Evolutionary conservation across 1,284 basidiomycete species (phyloP).

Genomic region (Meripilus lineatus): DNA sequence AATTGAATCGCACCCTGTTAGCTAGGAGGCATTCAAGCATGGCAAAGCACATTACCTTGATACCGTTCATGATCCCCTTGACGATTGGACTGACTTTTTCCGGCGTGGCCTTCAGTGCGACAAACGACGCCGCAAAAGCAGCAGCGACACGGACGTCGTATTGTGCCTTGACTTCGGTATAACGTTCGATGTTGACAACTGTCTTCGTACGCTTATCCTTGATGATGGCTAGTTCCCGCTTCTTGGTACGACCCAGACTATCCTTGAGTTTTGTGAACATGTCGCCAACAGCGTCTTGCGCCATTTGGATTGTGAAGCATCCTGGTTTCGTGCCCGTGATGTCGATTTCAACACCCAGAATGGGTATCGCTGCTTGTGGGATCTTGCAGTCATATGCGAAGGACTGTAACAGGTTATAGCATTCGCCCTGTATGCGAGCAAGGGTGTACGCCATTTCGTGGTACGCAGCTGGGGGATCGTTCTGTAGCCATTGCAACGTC

Average conservation of each 20-base stretch:
- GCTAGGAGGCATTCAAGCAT: background rate
- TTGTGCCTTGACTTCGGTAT: constrained; percentile 79
- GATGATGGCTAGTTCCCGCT: constrained; percentile 71
- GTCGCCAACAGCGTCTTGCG: constrained; percentile 64
- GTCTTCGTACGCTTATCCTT: constrained; percentile 77
- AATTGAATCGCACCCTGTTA: constrained; percentile 10
- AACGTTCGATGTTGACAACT: constrained; percentile 76
- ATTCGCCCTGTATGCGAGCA: constrained; percentile 78
- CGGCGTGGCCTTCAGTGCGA: constrained; percentile 80
- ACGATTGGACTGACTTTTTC: constrained; percentile 96
- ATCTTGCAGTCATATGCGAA: constrained; percentile 88
- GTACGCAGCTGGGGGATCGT: constrained; percentile 74
- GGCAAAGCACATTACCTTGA: constrained; percentile 63
- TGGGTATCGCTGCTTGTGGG: constrained; percentile 74
- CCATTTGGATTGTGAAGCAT: constrained; percentile 81
- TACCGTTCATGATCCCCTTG: constrained; percentile 95
- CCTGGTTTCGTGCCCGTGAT: constrained; percentile 58
- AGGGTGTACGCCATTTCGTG: constrained; percentile 89
- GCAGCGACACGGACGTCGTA: constrained; percentile 89
- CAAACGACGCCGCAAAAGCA: constrained; percentile 86
- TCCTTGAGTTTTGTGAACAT: constrained; percentile 78
- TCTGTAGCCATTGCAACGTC: constrained; percentile 73
- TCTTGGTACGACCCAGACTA: constrained; percentile 68
- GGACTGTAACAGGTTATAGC: constrained; percentile 72
- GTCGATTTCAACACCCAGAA: constrained; percentile 76